Evolutionary conservation across 306 rosid species (phyloP).

Genomic region (Quercus glauca): DNA sequence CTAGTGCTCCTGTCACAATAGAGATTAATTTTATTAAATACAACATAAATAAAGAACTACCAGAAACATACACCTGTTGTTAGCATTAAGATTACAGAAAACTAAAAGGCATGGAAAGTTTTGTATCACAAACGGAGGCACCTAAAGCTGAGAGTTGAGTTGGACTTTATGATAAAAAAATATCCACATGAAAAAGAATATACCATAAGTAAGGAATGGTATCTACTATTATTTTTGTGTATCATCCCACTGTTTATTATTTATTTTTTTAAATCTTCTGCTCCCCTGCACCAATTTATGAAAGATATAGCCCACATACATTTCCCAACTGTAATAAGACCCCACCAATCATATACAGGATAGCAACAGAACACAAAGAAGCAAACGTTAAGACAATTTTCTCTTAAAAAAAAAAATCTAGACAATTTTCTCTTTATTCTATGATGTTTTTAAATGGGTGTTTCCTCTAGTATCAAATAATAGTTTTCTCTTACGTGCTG

Average conservation of each 20-base stretch:
- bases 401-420: neutral
- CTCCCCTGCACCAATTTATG: neutral
- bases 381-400: neutral
- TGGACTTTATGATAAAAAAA: neutral
- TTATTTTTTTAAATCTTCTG: neutral
- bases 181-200: neutral
- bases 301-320: neutral
- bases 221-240: neutral
- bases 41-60: neutral
- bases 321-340: neutral
- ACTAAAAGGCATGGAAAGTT: neutral
- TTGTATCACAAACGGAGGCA: neutral
- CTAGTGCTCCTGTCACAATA: conserved; percentile 64
- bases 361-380: neutral
- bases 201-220: neutral
- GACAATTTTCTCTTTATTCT: neutral
- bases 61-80: neutral
- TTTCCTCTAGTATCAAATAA: too few species aligned
- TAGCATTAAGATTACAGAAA: neutral
- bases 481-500: neutral
- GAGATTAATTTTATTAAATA: conserved; percentile 4
- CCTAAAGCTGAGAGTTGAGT: neutral
- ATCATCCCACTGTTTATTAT: neutral
- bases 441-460: neutral
- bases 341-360: neutral